These are phyloP conservation scores for Trichophyton mentagrophytes DNA, from an alignment of 2,329 filamentous ascomycete genomes.

Conservation along the genomic window DNA sequence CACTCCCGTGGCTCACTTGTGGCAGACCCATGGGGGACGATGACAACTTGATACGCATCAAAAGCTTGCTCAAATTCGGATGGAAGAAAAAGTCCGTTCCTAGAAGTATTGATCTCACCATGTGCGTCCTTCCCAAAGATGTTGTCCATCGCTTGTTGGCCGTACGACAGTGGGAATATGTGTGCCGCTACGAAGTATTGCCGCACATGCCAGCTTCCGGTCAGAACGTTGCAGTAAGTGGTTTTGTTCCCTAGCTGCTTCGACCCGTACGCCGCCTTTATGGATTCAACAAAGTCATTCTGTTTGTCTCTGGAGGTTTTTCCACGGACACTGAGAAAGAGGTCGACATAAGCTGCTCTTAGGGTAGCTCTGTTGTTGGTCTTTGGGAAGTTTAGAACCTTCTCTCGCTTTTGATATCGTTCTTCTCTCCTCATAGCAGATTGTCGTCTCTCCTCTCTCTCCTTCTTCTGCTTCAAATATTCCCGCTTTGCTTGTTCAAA, in stretches of 20 bases:
- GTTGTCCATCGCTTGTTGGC: constrained; percentile 4
- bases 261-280: background rate
- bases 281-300: background rate
- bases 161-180: constrained; percentile 8
- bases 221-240: background rate
- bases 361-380: background rate
- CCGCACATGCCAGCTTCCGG: background rate
- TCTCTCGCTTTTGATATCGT: background rate
- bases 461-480: no score
- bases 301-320: background rate
- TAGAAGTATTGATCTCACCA: constrained; percentile 3
- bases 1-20: background rate
- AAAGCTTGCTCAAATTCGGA: background rate
- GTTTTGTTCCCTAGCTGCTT: background rate
- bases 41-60: background rate
- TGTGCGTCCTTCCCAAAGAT: constrained; percentile 7
- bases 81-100: constrained; percentile 7
- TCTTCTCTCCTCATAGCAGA: background rate
- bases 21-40: background rate
- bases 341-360: background rate
- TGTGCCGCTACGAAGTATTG: background rate
- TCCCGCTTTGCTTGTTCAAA: no score
- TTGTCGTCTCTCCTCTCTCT: no score
- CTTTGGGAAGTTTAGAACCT: background rate
- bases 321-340: background rate